These are phyloP conservation scores for Sclerotinia trifoliorum DNA, from an alignment of 2,329 filamentous ascomycete genomes.

Conservation along the genomic window DNA sequence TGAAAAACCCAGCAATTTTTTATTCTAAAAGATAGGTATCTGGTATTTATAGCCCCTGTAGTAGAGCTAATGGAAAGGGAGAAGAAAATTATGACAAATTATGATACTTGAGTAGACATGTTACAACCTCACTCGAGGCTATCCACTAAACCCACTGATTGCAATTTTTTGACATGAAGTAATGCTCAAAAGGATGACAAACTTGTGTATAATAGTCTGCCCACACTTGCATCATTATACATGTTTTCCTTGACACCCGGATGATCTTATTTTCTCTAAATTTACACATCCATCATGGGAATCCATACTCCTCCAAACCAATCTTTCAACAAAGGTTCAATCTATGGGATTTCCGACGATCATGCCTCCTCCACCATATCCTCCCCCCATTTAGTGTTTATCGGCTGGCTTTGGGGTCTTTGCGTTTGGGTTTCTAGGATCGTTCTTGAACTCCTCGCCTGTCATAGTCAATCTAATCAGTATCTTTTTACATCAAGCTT, in stretches of 20 bases:
- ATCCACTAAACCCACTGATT: not conserved
- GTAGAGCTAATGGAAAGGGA: not conserved
- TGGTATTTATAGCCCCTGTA: not conserved
- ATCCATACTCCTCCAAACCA: not conserved
- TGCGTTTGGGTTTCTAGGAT: conserved; percentile 77
- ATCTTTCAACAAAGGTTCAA: conserved; percentile 13
- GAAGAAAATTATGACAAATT: not conserved
- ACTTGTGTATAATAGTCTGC: not conserved
- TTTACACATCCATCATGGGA: conserved; percentile 12
- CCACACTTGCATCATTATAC: not conserved
- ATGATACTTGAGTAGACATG: not conserved
- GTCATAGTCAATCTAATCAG: conserved; percentile 29
- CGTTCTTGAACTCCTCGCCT: conserved; percentile 97
- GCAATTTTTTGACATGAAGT: not conserved
- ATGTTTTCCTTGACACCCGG: not conserved
- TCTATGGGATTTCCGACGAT: conserved; percentile 12
- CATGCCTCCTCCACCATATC: not conserved
- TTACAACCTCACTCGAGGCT: not conserved
- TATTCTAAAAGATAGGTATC: not conserved
- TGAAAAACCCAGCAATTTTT: not conserved
- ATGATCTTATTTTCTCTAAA: conserved; percentile 21
- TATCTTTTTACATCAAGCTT: not conserved
- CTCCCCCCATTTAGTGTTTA: conserved; percentile 34
- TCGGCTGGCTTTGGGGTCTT: conserved; percentile 39
- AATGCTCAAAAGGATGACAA: not conserved